Percentiles rank a stretch among this genome's conserved stretches.
phyloP scores from a whole-genome alignment of 352 stramenopile genomes.

The Globisporangium nodosum region DNA sequence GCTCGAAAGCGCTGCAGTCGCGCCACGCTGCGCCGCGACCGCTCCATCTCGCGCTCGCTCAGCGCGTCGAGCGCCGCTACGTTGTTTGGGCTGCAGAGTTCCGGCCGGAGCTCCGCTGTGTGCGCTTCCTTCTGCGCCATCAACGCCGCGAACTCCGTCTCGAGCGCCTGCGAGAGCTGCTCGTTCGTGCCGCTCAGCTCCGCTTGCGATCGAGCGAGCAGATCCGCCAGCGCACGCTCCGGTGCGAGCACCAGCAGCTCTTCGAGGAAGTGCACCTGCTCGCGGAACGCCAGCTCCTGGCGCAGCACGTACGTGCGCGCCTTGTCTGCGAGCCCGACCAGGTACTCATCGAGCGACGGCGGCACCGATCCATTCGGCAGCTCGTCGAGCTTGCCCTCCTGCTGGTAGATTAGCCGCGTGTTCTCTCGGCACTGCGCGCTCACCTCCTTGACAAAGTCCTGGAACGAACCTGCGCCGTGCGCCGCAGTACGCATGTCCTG shows the following conservation, averaged over 20 bases:
- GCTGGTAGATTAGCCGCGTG: constrained; percentile 40
- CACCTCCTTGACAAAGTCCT: constrained; percentile 56
- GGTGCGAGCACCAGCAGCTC: constrained; percentile 54
- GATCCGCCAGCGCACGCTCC: constrained; percentile 31
- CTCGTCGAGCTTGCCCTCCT: constrained; percentile 67
- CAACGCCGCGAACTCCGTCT: constrained; percentile 29
- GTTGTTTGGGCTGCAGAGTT: constrained; percentile 76
- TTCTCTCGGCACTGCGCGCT: constrained; percentile 50
- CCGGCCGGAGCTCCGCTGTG: constrained; percentile 48
- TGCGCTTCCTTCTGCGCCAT: constrained; percentile 44
- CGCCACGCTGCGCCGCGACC: constrained; percentile 25
- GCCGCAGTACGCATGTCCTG: constrained; percentile 16
- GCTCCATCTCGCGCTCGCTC: constrained; percentile 42
- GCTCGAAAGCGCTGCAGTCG: constrained; percentile 24
- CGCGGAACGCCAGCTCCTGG: constrained; percentile 47
- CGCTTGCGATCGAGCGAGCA: constrained; percentile 24
- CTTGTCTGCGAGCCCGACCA: constrained; percentile 57
- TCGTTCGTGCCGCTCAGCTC: constrained; percentile 11
- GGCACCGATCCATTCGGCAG: constrained; percentile 55
- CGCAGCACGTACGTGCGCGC: constrained; percentile 42
- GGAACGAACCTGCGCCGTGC: constrained; percentile 21
- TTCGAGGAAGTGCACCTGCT: constrained; percentile 57
- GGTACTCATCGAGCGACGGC: constrained; percentile 66
- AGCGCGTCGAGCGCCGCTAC: constrained; percentile 38
- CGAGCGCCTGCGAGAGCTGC: constrained; percentile 18